These are phyloP conservation scores for Eutypa lata DNA, from an alignment of 2,329 filamentous ascomycete species.

Conservation along the genomic window DNA sequence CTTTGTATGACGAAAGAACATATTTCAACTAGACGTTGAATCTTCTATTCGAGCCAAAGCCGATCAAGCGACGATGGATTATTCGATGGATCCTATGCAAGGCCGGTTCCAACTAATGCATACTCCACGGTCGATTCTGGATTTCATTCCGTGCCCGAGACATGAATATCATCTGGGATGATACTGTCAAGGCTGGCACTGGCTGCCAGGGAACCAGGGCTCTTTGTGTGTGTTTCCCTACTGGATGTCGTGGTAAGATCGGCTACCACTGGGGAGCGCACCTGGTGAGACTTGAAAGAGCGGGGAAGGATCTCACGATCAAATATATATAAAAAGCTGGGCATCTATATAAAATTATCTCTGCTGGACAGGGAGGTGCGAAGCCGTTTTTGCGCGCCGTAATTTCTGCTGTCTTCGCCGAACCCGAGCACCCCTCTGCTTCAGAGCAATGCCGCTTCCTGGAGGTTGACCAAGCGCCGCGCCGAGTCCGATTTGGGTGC, in stretches of 20 bases:
- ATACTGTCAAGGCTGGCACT: slow-evolving; percentile 25
- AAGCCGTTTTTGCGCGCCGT: slow-evolving; percentile 16
- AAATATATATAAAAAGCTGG: slow-evolving; percentile 24
- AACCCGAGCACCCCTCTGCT: slow-evolving; percentile 3
- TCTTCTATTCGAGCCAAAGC: slow-evolving; percentile 24
- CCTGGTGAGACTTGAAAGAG: slow-evolving; percentile 21
- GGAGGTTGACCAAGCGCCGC: slow-evolving; percentile 26
- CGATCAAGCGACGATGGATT: slow-evolving; percentile 22
- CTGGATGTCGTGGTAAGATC: slow-evolving; percentile 26
- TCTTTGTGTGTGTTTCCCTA: slow-evolving; percentile 13
- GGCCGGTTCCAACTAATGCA: slow-evolving; percentile 22
- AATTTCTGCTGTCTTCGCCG: slow-evolving; percentile 15
- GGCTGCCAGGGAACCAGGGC: slow-evolving; percentile 26
- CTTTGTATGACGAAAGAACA: slow-evolving; percentile 37
- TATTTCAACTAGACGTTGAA: slow-evolving; percentile 30
- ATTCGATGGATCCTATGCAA: slow-evolving; percentile 20
- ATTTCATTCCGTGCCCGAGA: slow-evolving; percentile 21
- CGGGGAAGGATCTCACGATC: slow-evolving; percentile 27
- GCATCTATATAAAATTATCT: slow-evolving; percentile 21
- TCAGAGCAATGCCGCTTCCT: slow-evolving; percentile 11
- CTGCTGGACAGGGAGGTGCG: slow-evolving; percentile 27
- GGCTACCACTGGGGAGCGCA: slow-evolving; percentile 18
- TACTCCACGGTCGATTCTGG: slow-evolving; percentile 22
- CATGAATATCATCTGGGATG: slow-evolving; percentile 22
- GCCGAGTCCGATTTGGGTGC: slow-evolving; percentile 17